Percentiles rank a stretch among this genome's conserved stretches.
These are phyloP conservation scores for Aspergillus spinulosporus DNA, from an alignment of 2,329 filamentous ascomycete genomes.

Conservation along the genomic window DNA sequence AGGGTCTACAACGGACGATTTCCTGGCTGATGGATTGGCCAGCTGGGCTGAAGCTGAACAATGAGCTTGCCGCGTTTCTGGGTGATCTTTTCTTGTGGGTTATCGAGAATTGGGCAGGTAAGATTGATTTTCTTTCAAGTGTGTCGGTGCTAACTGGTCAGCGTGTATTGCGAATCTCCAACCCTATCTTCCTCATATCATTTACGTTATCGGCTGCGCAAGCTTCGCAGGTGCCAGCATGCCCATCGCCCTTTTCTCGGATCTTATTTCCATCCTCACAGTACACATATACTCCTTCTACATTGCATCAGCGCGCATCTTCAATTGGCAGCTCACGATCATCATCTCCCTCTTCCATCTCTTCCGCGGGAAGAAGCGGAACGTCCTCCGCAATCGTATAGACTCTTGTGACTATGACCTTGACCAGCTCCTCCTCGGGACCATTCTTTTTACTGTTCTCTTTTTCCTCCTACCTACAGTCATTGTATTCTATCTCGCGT, in stretches of 20 bases:
- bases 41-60: conserved; percentile 91
- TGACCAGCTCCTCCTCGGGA: conserved; percentile 92
- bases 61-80: conserved; percentile 84
- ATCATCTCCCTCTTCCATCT: conserved; percentile 97
- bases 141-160: not conserved
- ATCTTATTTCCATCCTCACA: conserved; percentile 85
- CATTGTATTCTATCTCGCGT: conserved; percentile 94
- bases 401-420: conserved; percentile 99
- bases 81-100: conserved; percentile 98
- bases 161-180: conserved; percentile 74
- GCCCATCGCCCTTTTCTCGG: conserved; percentile 93
- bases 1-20: conserved; percentile 84
- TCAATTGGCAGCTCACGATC: conserved; percentile 97
- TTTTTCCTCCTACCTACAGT: conserved; percentile 95
- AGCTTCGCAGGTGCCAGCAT: conserved; percentile 95
- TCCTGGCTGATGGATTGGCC: conserved; percentile 96
- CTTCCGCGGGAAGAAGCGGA: conserved; percentile 97
- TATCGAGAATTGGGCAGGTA: conserved; percentile 85
- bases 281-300: conserved; percentile 98
- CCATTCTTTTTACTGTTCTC: conserved; percentile 91
- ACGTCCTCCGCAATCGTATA: conserved; percentile 93
- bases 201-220: conserved; percentile 91
- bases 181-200: conserved; percentile 78
- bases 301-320: conserved; percentile 92
- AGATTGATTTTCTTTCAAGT: too few relatives aligned